Conservation (phyloP, 352 stramenopile genomes). For the Pythium plurisporium region DNA sequence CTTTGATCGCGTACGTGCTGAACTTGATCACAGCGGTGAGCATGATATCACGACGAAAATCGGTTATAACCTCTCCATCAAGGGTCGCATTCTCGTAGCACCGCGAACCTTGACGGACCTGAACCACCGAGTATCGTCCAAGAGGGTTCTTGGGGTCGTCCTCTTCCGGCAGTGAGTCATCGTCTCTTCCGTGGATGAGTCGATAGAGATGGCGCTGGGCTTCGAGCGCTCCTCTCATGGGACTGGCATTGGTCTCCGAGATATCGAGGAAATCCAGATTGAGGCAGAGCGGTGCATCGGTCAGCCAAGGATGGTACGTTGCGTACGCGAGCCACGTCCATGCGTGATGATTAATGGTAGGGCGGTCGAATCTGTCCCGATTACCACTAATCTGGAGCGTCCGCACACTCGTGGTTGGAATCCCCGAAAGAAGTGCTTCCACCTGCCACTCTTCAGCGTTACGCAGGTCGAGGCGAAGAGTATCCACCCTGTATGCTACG, state of each 20-base stretch:
- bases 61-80: not conserved
- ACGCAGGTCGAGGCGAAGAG: not conserved
- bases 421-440: not conserved
- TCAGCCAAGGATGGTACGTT: not conserved
- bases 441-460: not conserved
- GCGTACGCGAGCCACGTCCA: constrained; percentile 7
- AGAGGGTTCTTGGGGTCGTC: not conserved
- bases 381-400: not conserved
- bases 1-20: not conserved
- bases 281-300: not conserved
- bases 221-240: not conserved
- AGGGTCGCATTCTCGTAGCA: not conserved
- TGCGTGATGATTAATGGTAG: not conserved
- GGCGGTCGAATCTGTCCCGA: not conserved
- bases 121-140: not conserved
- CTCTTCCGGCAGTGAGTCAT: not conserved
- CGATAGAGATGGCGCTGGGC: not conserved
- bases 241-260: not conserved
- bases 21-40: not conserved
- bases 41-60: not conserved
- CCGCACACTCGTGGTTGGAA: not conserved
- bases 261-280: not conserved
- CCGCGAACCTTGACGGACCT: not conserved
- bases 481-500: not conserved
- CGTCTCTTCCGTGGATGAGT: not conserved